phyloP scores from a whole-genome alignment of 257 asterid genomes.

The Datura wrightii region DNA sequence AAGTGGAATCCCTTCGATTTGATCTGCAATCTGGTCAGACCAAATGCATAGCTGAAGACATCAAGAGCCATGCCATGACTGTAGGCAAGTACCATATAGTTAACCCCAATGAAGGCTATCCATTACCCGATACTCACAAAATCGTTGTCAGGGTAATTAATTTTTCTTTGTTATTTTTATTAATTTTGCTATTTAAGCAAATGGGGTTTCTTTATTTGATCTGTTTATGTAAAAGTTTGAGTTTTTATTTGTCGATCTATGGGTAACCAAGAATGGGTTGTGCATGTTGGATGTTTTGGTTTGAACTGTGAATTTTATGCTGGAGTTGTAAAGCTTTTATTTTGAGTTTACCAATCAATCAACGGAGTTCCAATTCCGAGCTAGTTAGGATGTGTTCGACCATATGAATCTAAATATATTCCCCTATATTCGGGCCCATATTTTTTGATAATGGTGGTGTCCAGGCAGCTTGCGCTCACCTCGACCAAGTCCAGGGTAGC shows the following conservation, averaged over 20 bases:
- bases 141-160: constrained; percentile 75
- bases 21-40: constrained; percentile 84
- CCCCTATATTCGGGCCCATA: neutral
- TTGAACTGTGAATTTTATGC: neutral
- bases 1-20: constrained; percentile 76
- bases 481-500: too few species aligned
- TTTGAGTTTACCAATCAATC: constrained; percentile 4
- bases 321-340: neutral
- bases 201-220: constrained; percentile 15
- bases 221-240: neutral
- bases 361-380: neutral
- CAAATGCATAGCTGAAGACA: constrained; percentile 97
- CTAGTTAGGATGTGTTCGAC: neutral
- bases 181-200: constrained; percentile 13
- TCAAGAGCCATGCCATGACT: constrained; percentile 88
- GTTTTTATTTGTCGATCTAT: too few species aligned
- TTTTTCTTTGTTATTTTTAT: neutral
- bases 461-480: too few species aligned
- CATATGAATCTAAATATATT: neutral
- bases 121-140: constrained; percentile 90
- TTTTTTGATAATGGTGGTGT: too few species aligned
- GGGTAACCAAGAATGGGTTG: neutral
- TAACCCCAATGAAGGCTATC: constrained; percentile 74
- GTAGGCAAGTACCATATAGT: constrained; percentile 90
- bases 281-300: neutral